phyloP scores from a whole-genome alignment of 345 rosid species.

The Citrus unshiu region DNA sequence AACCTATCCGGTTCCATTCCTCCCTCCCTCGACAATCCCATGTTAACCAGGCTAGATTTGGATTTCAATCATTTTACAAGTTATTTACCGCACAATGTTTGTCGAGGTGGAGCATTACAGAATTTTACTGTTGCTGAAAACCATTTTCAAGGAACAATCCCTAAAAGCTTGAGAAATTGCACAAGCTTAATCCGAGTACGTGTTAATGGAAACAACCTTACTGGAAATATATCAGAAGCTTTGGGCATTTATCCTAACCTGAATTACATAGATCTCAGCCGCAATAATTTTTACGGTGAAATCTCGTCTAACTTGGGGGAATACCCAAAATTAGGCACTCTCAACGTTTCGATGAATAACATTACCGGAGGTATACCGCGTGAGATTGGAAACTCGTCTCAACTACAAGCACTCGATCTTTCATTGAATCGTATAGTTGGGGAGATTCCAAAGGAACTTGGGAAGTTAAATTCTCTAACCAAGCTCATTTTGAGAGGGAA shows the following conservation, averaged over 20 bases:
- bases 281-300: not conserved
- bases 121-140: no score
- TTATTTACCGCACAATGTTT: no score
- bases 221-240: not conserved
- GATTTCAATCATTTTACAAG: no score
- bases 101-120: no score
- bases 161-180: constrained; percentile 14
- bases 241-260: not conserved
- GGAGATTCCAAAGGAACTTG: constrained; percentile 16
- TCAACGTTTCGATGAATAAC: not conserved
- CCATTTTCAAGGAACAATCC: constrained; percentile 2
- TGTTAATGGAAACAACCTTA: not conserved
- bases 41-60: no score
- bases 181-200: not conserved
- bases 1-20: no score
- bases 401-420: constrained; percentile 13
- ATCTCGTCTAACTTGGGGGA: not conserved
- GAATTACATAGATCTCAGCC: not conserved
- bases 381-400: constrained; percentile 3
- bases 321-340: not conserved
- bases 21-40: no score
- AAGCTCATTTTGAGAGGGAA: constrained; percentile 14
- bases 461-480: constrained; percentile 12
- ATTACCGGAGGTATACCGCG: not conserved
- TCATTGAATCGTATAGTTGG: constrained; percentile 16